Conservation (phyloP, 441 rosid species). For the Mallotus japonicus region DNA sequence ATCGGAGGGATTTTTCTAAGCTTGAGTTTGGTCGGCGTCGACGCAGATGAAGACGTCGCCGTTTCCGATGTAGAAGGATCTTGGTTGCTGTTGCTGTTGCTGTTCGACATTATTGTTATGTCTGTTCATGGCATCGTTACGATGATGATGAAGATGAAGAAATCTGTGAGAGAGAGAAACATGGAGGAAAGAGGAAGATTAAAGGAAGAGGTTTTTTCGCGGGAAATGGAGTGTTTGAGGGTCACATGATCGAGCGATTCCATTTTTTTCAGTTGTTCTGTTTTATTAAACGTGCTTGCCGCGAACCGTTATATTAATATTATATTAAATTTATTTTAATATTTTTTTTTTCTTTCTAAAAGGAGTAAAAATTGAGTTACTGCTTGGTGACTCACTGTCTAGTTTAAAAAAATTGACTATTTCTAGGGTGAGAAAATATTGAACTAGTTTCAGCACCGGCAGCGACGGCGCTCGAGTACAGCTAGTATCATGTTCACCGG, state of each 20-base stretch:
- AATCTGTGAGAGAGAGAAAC: neutral
- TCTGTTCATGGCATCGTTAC: too few relatives aligned
- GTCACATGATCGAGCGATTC: slow-evolving; percentile 9
- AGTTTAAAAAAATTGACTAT: too few relatives aligned
- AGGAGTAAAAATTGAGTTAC: neutral
- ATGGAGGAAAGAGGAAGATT: neutral
- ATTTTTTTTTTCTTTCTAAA: neutral
- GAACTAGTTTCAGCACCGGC: too few relatives aligned
- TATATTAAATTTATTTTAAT: too few relatives aligned
- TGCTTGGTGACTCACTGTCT: neutral
- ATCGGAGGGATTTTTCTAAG: slow-evolving; percentile 69
- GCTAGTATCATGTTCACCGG: slow-evolving; percentile 19
- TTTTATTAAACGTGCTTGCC: slow-evolving; percentile 16
- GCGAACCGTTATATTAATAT: neutral
- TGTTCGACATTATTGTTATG: too few relatives aligned
- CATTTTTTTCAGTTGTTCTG: neutral
- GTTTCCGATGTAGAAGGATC: slow-evolving; percentile 23
- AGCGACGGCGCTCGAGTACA: neutral
- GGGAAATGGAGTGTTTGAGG: slow-evolving; percentile 40
- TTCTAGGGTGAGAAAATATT: too few relatives aligned
- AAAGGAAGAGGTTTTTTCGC: slow-evolving; percentile 50
- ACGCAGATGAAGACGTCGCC: slow-evolving; percentile 9
- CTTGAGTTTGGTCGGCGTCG: slow-evolving; percentile 35
- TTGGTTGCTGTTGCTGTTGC: slow-evolving; percentile 22
- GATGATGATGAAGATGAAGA: neutral